phyloP scores from a whole-genome alignment of 352 stramenopile genomes.

The Phytophthora litchii region DNA sequence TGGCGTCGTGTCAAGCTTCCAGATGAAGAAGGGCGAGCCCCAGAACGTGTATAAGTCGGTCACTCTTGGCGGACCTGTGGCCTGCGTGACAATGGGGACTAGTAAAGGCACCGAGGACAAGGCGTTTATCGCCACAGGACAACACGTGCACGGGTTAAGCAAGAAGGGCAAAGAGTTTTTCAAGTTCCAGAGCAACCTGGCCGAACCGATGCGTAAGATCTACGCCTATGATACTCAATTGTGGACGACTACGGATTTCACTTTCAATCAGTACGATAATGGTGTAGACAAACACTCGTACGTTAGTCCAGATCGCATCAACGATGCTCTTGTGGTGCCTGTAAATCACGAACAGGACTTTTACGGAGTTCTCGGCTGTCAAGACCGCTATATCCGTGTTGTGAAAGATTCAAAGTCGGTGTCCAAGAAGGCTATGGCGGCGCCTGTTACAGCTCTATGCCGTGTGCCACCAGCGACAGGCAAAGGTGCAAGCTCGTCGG shows the following conservation, averaged over 20 bases:
- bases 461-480: slow-evolving; percentile 30
- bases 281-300: slow-evolving; percentile 80
- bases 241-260: slow-evolving; percentile 78
- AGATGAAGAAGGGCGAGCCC: slow-evolving; percentile 86
- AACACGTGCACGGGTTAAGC: slow-evolving; percentile 75
- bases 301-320: slow-evolving; percentile 81
- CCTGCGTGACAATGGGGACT: slow-evolving; percentile 73
- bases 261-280: slow-evolving; percentile 86
- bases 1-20: slow-evolving; percentile 79
- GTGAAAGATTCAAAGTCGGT: slow-evolving; percentile 63
- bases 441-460: slow-evolving; percentile 58
- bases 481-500: slow-evolving; percentile 24
- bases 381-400: slow-evolving; percentile 73
- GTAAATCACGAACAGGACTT: slow-evolving; percentile 71
- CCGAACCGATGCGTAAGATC: slow-evolving; percentile 79
- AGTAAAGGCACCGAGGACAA: slow-evolving; percentile 79
- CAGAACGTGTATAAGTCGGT: slow-evolving; percentile 77
- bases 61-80: slow-evolving; percentile 56
- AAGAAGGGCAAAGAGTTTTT: slow-evolving; percentile 91
- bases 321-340: slow-evolving; percentile 69
- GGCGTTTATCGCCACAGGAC: slow-evolving; percentile 68
- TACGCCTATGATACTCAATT: slow-evolving; percentile 71
- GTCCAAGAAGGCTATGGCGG: slow-evolving; percentile 64
- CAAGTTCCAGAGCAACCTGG: slow-evolving; percentile 87
- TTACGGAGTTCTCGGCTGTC: slow-evolving; percentile 67